Conservation (phyloP, 768 basidiomycete species). For the Kwoniella sp. region DNA sequence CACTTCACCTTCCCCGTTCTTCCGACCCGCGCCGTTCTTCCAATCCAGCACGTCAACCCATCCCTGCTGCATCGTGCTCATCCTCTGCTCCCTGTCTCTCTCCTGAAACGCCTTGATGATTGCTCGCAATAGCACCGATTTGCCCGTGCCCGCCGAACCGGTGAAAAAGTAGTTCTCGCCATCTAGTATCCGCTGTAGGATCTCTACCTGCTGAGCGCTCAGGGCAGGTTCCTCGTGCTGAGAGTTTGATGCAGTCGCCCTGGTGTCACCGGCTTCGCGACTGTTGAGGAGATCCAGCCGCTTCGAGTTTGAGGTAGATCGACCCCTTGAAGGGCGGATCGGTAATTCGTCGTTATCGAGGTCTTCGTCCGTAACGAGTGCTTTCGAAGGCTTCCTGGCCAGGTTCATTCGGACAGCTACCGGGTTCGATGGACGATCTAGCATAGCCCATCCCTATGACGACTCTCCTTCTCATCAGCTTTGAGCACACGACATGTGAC, state of each 20-base stretch:
- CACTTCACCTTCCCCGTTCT: conserved; percentile 2
- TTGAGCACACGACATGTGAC: background rate
- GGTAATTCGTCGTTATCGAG: background rate
- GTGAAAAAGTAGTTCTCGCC: conserved; percentile 88
- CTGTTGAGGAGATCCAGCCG: background rate
- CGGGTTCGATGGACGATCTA: background rate
- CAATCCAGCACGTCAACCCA: conserved; percentile 14
- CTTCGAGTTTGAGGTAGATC: background rate
- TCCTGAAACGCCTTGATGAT: conserved; percentile 71
- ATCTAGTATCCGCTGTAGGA: conserved; percentile 44
- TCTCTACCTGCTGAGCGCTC: conserved; percentile 35
- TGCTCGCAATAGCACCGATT: conserved; percentile 88
- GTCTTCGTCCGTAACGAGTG: background rate
- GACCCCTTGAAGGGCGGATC: background rate
- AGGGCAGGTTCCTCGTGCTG: conserved; percentile 18
- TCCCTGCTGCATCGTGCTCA: conserved; percentile 5
- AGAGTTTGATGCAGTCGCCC: background rate
- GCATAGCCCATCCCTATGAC: conserved; percentile 6
- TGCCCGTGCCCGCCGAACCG: conserved; percentile 95
- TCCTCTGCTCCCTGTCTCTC: conserved; percentile 11
- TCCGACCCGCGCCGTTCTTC: background rate
- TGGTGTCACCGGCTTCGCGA: background rate
- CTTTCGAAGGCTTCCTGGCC: background rate
- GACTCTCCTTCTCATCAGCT: background rate
- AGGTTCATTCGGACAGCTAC: background rate